These are phyloP conservation scores for Amanita rubescens DNA, from an alignment of 768 basidiomycete genomes.

Conservation along the genomic window DNA sequence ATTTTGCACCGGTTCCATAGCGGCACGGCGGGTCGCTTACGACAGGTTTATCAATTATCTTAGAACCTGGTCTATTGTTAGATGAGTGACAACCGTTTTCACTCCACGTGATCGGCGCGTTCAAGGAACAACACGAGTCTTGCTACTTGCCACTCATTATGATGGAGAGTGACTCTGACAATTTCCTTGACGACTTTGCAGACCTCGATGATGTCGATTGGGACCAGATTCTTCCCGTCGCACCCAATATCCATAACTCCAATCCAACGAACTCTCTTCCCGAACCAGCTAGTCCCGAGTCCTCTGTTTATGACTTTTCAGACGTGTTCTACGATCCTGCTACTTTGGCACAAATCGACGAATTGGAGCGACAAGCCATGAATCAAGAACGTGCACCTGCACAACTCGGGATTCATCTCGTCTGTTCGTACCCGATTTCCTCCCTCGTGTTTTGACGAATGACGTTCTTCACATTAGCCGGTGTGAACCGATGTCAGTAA, in stretches of 20 bases:
- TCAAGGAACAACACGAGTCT: not conserved
- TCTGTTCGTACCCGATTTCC: not conserved
- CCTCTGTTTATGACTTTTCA: conserved; percentile 6
- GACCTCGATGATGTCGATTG: conserved; percentile 44
- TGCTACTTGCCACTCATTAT: not conserved
- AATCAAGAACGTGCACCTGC: conserved; percentile 4
- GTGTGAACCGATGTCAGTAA: not conserved
- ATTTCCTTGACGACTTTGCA: conserved; percentile 45
- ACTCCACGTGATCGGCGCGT: conserved; percentile 6
- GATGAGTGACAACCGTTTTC: not conserved
- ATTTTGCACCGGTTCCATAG: not conserved
- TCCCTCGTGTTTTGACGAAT: too few species aligned
- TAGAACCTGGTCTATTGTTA: conserved; percentile 2
- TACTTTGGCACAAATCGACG: conserved; percentile 38
- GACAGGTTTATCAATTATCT: not conserved
- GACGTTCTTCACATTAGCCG: not conserved
- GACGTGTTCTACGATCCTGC: conserved; percentile 27
- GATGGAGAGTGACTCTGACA: conserved; percentile 49
- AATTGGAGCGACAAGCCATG: conserved; percentile 31
- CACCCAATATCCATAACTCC: conserved; percentile 18
- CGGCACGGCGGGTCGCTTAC: not conserved
- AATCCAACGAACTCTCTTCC: conserved; percentile 11
- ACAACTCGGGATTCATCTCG: conserved; percentile 4
- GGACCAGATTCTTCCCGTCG: conserved; percentile 25
- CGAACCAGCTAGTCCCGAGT: conserved; percentile 4